Evolutionary conservation across 176 grass and related monocot species (phyloP), one percentile per base, ranked within the genome.

Genomic region (Paspalum notatum): DNA sequence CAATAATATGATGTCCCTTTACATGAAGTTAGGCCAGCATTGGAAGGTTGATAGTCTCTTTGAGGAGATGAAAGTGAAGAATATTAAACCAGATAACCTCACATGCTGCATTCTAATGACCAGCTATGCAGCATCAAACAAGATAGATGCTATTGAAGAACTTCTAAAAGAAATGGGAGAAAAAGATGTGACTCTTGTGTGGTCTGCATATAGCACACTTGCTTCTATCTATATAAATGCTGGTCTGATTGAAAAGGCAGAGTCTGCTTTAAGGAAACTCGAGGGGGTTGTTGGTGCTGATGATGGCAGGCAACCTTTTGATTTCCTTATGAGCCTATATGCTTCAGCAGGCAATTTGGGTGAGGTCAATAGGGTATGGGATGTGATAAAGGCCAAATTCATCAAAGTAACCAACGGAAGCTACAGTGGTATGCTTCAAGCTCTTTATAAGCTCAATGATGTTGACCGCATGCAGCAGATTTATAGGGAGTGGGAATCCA

Each of bases 81-180:
- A 89, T 27, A 20, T 97, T 66, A 81, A 84, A 61, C 87, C 87
- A 0, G 62, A 84, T 86, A 84, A 46, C 71, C 45, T 90, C 78
- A 93, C 94, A 17, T 94, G 85, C 61, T 94, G 89, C 68, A 78
- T 97, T 55, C 67, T 97, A 32, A 91, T 93, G 87, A 91, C 82
- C 56, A 88, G 84, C 66, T 91, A 86, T 57, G 87, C 85, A 52
- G 74, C 89, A 81, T 55, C 87, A 49, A 80, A 82, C 63, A 89
- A 91, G 62, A 84, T 84, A 16, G 91, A 86, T 22, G 64, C 61
- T 22, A 80, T 97, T 40, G 94, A 93, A 86, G 71, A 62, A 71
- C 79, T 97, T 77, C 18, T 90, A n/a, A 87, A 70, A 70, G 94
- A 97, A 85, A 85, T 87, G 59, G 73, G 61, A 68, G 87, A 86